A percentile compares a stretch with the other conserved stretches of the same genome.
These are phyloP conservation scores for Pseudogymnoascus sp. DNA, from an alignment of 2,329 filamentous ascomycete species.

Conservation along the genomic window DNA sequence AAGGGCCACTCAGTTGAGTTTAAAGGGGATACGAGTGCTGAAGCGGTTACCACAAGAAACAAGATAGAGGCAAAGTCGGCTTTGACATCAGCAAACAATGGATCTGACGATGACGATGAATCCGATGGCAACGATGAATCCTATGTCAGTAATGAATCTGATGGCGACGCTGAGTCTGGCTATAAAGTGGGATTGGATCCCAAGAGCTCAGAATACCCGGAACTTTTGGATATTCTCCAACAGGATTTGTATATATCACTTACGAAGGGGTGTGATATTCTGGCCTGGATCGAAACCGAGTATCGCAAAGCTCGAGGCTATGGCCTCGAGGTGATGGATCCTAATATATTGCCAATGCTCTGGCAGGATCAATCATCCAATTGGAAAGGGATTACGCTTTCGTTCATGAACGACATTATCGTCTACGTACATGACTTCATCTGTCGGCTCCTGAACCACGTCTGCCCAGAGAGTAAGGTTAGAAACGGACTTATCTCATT, in stretches of 20 bases:
- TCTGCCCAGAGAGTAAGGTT: conserved; percentile 33
- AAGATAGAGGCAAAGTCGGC: background rate
- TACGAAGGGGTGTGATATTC: background rate
- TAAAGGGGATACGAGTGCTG: background rate
- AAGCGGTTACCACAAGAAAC: background rate
- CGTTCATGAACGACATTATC: conserved; percentile 48
- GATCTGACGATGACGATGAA: background rate
- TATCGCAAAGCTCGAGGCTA: conserved; percentile 12
- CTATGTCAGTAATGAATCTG: background rate
- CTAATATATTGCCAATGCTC: background rate
- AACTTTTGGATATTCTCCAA: background rate
- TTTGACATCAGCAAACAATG: background rate
- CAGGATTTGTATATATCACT: background rate
- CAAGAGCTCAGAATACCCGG: background rate
- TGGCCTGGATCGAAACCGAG: conserved; percentile 9
- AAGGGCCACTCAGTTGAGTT: conserved; percentile 6
- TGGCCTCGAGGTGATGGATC: background rate
- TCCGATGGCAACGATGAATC: background rate
- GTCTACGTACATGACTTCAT: conserved; percentile 45
- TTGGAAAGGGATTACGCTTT: conserved; percentile 43
- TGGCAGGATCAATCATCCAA: conserved; percentile 46
- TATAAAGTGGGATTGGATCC: background rate
- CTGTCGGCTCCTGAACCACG: conserved; percentile 12
- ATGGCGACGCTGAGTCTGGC: background rate
- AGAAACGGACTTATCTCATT: conserved; percentile 36